Percentiles rank a stretch among this genome's conserved stretches.
phyloP scores from a whole-genome alignment of 139 green algal species.

The Coelastrella sp. region DNA sequence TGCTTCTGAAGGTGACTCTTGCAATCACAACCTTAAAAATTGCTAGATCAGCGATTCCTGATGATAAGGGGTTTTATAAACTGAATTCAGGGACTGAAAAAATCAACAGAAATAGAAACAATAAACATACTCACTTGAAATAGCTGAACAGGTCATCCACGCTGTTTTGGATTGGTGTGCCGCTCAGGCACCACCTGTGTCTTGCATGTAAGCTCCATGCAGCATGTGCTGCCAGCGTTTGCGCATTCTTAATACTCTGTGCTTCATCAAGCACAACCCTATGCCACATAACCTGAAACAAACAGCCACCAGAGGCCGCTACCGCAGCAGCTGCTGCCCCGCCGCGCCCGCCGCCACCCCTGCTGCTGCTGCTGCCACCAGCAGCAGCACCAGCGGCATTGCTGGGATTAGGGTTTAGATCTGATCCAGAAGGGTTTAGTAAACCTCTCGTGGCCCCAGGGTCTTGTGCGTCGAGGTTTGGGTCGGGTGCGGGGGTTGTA shows the following conservation, averaged over 20 bases:
- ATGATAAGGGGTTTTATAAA: no score
- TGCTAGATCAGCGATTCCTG: no score
- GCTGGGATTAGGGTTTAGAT: not conserved
- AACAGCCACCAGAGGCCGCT: slow-evolving; percentile 1
- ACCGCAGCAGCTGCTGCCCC: not conserved
- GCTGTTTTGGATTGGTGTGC: slow-evolving; percentile 96
- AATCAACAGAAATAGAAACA: no score
- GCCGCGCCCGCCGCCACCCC: not conserved
- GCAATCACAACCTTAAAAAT: no score
- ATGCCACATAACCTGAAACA: slow-evolving; percentile 72
- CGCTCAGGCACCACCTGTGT: slow-evolving; percentile 89
- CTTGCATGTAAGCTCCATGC: slow-evolving; percentile 73
- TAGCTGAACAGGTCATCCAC: slow-evolving; percentile 93
- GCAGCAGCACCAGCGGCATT: not conserved
- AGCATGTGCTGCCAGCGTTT: slow-evolving; percentile 79
- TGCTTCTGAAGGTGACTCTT: no score
- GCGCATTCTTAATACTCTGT: slow-evolving; percentile 94
- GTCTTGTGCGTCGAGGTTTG: not conserved
- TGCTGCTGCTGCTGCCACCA: slow-evolving; percentile 28
- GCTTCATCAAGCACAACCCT: slow-evolving; percentile 95
- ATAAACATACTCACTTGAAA: slow-evolving; percentile 75
- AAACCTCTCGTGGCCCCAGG: no score
- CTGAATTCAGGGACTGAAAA: no score
- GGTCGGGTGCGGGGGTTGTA: not conserved
- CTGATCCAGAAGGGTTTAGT: no score